Conservation (phyloP, 2,329 filamentous ascomycete genomes). For the Alternaria tenuissima region DNA sequence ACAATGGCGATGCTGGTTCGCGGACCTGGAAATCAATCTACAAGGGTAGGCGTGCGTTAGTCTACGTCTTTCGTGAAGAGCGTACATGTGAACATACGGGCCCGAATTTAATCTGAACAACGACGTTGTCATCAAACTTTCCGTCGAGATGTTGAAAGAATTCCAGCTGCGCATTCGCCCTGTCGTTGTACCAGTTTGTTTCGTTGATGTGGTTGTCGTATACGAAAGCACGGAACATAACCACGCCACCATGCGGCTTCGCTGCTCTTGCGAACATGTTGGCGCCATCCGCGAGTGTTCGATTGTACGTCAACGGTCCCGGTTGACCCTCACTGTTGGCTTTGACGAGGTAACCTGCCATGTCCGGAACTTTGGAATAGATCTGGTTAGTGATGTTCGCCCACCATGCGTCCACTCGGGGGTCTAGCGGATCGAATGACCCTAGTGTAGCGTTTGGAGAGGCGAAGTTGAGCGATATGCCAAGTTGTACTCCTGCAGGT, state of each 20-base stretch:
- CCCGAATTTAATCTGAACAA: constrained; percentile 77
- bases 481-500: constrained; percentile 60
- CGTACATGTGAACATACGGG: constrained; percentile 48
- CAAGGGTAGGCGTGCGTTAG: neutral
- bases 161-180: constrained; percentile 74
- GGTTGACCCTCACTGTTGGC: constrained; percentile 77
- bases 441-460: constrained; percentile 63
- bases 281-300: constrained; percentile 72
- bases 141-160: constrained; percentile 71
- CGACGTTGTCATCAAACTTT: constrained; percentile 73
- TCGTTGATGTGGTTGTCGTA: constrained; percentile 68
- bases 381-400: constrained; percentile 65
- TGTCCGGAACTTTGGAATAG: constrained; percentile 69
- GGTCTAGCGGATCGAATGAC: constrained; percentile 72
- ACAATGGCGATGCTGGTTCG: constrained; percentile 71
- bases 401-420: constrained; percentile 70
- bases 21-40: constrained; percentile 75
- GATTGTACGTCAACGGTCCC: constrained; percentile 73
- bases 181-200: constrained; percentile 70
- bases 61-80: neutral
- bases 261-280: constrained; percentile 81
- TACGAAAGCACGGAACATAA: constrained; percentile 77
- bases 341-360: constrained; percentile 75
- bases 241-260: constrained; percentile 89
- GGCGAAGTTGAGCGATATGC: constrained; percentile 73